These are phyloP conservation scores for Aspergillus thermomutatus DNA, from an alignment of 2,329 filamentous ascomycete species.

Conservation along the genomic window DNA sequence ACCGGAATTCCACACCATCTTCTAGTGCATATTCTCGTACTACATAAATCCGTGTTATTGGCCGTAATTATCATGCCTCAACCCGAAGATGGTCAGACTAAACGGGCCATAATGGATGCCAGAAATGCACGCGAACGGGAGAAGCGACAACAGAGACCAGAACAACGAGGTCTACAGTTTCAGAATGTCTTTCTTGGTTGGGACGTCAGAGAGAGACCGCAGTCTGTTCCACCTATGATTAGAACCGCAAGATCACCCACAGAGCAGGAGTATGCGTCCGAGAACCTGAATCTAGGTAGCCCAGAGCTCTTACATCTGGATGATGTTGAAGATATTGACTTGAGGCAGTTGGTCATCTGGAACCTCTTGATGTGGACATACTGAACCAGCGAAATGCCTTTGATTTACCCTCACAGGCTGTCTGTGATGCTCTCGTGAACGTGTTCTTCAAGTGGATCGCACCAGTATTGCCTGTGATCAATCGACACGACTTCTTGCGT, in stretches of 20 bases:
- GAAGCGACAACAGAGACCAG: too few species aligned
- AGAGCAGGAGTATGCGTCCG: background rate
- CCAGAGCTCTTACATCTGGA: background rate
- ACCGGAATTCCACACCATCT: background rate
- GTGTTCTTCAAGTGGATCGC: constrained; percentile 13
- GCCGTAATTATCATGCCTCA: background rate
- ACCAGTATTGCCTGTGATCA: constrained; percentile 10
- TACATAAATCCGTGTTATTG: background rate
- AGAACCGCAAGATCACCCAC: too few species aligned
- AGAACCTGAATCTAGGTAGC: background rate
- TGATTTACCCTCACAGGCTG: constrained; percentile 1
- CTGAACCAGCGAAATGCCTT: constrained; percentile 10
- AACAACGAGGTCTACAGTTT: background rate
- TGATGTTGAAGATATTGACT: background rate
- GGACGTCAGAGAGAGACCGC: background rate
- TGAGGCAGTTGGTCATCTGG: constrained; percentile 1
- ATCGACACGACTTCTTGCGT: constrained; percentile 10
- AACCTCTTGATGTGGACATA: constrained; percentile 12
- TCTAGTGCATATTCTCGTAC: background rate
- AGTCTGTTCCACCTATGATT: background rate
- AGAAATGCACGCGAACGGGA: background rate
- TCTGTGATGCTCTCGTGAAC: constrained; percentile 6
- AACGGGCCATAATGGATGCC: background rate
- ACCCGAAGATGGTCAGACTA: background rate
- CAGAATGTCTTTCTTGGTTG: background rate